A percentile compares a stretch with the other conserved stretches of the same genome.
Evolutionary conservation across 2,329 filamentous ascomycete species (phyloP).

Genomic region (Akanthomyces lecanii): DNA sequence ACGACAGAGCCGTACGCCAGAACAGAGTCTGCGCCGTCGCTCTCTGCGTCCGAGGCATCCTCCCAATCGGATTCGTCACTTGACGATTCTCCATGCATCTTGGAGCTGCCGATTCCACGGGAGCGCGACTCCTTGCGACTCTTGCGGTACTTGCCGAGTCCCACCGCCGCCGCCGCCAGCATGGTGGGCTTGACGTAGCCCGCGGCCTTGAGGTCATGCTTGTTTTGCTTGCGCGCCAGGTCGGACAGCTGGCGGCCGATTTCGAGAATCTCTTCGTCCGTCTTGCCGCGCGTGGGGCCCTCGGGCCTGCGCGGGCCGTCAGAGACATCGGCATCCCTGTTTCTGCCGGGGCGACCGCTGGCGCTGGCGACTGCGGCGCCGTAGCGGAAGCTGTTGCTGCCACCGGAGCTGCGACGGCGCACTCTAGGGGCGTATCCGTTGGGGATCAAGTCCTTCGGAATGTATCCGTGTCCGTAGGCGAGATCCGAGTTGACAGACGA

Average conservation of each 20-base stretch:
- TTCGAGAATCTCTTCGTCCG: slow-evolving; percentile 55
- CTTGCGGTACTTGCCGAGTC: slow-evolving; percentile 37
- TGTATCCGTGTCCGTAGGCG: slow-evolving; percentile 61
- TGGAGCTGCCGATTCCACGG: slow-evolving; percentile 40
- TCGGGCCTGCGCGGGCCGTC: slow-evolving; percentile 2
- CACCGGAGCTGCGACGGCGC: slow-evolving; percentile 22
- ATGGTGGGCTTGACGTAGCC: slow-evolving; percentile 28
- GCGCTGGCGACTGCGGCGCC: background rate
- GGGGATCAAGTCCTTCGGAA: slow-evolving; percentile 34
- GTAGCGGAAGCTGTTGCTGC: slow-evolving; percentile 22
- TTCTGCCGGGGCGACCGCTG: background rate
- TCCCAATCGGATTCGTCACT: slow-evolving; percentile 54
- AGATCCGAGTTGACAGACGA: slow-evolving; percentile 65
- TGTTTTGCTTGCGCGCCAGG: slow-evolving; percentile 48
- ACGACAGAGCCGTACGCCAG: slow-evolving; percentile 33
- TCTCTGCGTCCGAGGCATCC: slow-evolving; percentile 49
- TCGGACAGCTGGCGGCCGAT: slow-evolving; percentile 52
- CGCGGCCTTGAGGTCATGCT: slow-evolving; percentile 42
- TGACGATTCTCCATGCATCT: slow-evolving; percentile 33
- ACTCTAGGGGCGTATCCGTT: no score
- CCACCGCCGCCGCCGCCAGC: slow-evolving; percentile 36
- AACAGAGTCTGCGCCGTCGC: slow-evolving; percentile 37
- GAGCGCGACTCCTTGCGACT: slow-evolving; percentile 29
- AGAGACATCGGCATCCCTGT: slow-evolving; percentile 1
- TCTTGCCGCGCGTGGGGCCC: slow-evolving; percentile 32